A percentile compares a stretch with the other conserved stretches of the same genome.
phyloP scores from a whole-genome alignment of 2,329 filamentous ascomycete species.

The Lithohypha guttulata region DNA sequence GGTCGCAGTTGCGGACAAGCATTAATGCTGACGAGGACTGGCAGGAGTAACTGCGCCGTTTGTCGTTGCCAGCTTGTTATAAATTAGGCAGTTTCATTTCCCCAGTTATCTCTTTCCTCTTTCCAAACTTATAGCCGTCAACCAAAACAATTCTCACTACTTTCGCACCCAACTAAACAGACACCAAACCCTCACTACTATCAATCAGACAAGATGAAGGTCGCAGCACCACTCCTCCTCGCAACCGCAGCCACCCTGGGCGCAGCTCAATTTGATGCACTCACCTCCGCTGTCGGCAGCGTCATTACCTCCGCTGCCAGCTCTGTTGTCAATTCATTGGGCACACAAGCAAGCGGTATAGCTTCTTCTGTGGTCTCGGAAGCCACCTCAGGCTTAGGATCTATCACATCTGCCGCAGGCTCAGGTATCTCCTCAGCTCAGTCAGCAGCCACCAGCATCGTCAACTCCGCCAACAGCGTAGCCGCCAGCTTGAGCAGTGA shows the following conservation, averaged over 20 bases:
- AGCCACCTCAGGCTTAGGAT: neutral
- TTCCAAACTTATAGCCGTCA: neutral
- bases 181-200: no score
- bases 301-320: constrained; percentile 1
- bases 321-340: neutral
- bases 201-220: constrained; percentile 4
- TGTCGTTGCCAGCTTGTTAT: no score
- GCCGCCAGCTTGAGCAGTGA: neutral
- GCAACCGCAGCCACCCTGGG: neutral
- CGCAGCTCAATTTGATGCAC: neutral
- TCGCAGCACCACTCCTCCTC: constrained; percentile 5
- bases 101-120: neutral
- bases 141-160: neutral
- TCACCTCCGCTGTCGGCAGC: neutral
- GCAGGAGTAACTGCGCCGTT: no score
- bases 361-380: neutral
- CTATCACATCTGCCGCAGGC: neutral
- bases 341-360: neutral
- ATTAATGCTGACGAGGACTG: no score
- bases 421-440: neutral
- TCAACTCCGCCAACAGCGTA: neutral
- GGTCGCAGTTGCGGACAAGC: no score
- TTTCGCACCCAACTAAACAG: neutral
- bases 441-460: neutral
- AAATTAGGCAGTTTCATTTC: neutral